A percentile compares a stretch with the other conserved stretches of the same genome.
Conservation (phyloP, 441 rosid genomes). For the Theobroma grandiflorum region DNA sequence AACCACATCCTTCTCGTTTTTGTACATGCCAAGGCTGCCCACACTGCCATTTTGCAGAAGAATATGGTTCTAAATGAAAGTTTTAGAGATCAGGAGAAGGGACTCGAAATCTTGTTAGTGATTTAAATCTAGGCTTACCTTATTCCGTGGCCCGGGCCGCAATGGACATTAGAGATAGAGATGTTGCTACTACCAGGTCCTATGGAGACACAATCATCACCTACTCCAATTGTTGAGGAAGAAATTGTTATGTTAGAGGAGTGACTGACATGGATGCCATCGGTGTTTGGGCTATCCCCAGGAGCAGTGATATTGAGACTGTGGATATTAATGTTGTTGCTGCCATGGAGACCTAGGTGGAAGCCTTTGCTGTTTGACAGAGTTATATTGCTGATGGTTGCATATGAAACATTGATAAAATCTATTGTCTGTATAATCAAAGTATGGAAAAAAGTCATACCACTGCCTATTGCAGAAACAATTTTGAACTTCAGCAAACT, state of each 20-base stretch:
- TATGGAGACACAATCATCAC: slow-evolving; percentile 74
- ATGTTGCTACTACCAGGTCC: slow-evolving; percentile 60
- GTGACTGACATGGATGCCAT: slow-evolving; percentile 60
- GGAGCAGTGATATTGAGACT: slow-evolving; percentile 53
- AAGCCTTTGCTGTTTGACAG: slow-evolving; percentile 57
- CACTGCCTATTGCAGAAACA: background rate
- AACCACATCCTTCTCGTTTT: slow-evolving; percentile 36
- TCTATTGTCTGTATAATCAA: slow-evolving; percentile 47
- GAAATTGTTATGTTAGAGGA: slow-evolving; percentile 48
- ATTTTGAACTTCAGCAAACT: background rate
- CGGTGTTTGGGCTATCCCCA: slow-evolving; percentile 67
- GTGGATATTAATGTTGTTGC: slow-evolving; percentile 40
- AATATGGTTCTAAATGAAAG: background rate
- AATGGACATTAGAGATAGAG: slow-evolving; percentile 36
- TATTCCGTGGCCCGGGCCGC: slow-evolving; percentile 80
- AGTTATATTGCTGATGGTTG: slow-evolving; percentile 47
- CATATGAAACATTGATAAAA: slow-evolving; percentile 49
- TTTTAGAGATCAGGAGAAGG: background rate
- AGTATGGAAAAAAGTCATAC: background rate
- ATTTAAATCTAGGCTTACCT: slow-evolving; percentile 42
- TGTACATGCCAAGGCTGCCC: slow-evolving; percentile 50
- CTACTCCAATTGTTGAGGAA: slow-evolving; percentile 55
- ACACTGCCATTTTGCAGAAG: slow-evolving; percentile 20
- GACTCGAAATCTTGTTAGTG: background rate
- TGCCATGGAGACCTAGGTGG: slow-evolving; percentile 44